These are phyloP conservation scores for Cladophialophora yegresii DNA, from an alignment of 2,329 filamentous ascomycete species.

Conservation along the genomic window DNA sequence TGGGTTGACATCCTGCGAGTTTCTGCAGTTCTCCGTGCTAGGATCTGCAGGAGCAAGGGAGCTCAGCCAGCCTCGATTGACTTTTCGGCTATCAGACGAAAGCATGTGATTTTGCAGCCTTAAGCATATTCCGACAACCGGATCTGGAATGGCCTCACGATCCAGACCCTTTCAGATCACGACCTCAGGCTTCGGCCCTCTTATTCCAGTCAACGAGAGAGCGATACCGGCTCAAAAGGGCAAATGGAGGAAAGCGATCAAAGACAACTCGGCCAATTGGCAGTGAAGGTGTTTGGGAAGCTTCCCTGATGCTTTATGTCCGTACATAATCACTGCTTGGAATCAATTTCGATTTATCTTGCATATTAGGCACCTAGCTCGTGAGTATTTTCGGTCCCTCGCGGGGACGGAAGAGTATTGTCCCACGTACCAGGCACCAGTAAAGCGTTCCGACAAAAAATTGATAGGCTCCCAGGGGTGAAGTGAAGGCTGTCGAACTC, in stretches of 20 bases:
- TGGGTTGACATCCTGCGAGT: slow-evolving; percentile 5
- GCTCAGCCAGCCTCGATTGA: slow-evolving; percentile 14
- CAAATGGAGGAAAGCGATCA: slow-evolving; percentile 3
- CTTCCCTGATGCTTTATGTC: neutral
- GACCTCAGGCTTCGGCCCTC: neutral
- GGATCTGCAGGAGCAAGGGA: slow-evolving; percentile 12
- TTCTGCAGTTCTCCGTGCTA: neutral
- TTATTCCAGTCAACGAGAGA: neutral
- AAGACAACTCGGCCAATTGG: neutral
- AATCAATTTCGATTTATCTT: neutral
- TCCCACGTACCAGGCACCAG: neutral
- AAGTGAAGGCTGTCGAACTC: neutral
- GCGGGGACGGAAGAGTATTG: neutral
- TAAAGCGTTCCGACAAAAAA: neutral
- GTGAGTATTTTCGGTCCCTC: no score
- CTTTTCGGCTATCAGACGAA: slow-evolving; percentile 15
- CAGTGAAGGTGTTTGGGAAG: neutral
- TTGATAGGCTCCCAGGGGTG: neutral
- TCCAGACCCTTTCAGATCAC: slow-evolving; percentile 1
- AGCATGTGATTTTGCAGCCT: neutral
- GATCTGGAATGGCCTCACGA: slow-evolving; percentile 1
- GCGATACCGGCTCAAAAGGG: neutral
- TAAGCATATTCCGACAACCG: slow-evolving; percentile 4
- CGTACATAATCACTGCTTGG: no score
- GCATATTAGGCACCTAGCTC: neutral